Conservation (phyloP, 768 basidiomycete genomes). For the Phaeotremella skinneri region DNA sequence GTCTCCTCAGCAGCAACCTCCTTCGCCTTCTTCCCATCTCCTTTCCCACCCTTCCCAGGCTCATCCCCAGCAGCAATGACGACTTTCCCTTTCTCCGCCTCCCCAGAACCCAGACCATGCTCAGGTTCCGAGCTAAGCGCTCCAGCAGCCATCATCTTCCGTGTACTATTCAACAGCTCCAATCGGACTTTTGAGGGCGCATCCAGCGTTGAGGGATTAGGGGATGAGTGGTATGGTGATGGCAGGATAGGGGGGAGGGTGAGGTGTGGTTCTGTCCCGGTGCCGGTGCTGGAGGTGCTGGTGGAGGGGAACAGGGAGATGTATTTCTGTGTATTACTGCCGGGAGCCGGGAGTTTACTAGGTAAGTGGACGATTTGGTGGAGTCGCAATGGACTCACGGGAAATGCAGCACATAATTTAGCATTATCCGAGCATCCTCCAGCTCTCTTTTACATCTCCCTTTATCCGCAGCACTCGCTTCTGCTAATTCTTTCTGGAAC, state of each 20-base stretch:
- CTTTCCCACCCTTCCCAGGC: not conserved
- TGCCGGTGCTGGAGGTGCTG: slow-evolving; percentile 5
- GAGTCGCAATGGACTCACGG: slow-evolving; percentile 55
- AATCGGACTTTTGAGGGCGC: slow-evolving; percentile 6
- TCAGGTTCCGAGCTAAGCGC: not conserved
- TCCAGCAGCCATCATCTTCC: slow-evolving; percentile 7
- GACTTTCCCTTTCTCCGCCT: not conserved
- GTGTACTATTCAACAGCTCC: slow-evolving; percentile 5
- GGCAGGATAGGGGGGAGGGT: slow-evolving; percentile 8
- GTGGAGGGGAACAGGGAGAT: slow-evolving; percentile 57
- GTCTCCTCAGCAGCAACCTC: slow-evolving; percentile 1
- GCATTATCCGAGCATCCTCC: slow-evolving; percentile 69
- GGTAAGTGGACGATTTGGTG: not conserved
- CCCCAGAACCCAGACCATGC: not conserved
- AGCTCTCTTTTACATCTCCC: slow-evolving; percentile 61
- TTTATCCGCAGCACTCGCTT: slow-evolving; percentile 51
- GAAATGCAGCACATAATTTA: slow-evolving; percentile 73
- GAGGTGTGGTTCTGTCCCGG: slow-evolving; percentile 10
- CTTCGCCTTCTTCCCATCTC: not conserved
- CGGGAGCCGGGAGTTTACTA: slow-evolving; percentile 67
- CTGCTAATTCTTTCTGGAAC: slow-evolving; percentile 18
- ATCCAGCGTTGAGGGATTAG: slow-evolving; percentile 9
- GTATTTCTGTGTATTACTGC: slow-evolving; percentile 72
- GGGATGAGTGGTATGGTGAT: slow-evolving; percentile 6
- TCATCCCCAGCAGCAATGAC: not conserved